Percentiles rank a stretch among this genome's conserved stretches.
phyloP scores from a whole-genome alignment of 495 filamentous ascomycete genomes.

The Neurospora sp. region DNA sequence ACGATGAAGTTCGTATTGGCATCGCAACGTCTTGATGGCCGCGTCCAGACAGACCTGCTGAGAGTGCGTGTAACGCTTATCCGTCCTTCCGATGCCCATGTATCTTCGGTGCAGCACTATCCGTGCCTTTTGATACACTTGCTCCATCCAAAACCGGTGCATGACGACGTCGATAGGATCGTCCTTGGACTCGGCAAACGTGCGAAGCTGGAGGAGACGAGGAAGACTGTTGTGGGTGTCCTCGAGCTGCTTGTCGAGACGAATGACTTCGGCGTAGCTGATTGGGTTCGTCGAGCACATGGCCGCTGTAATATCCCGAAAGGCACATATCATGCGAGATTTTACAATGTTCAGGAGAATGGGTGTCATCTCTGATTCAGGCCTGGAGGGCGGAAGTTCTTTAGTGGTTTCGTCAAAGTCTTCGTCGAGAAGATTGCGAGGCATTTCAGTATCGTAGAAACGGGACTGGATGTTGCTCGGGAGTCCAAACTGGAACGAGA shows the following conservation, averaged over 20 bases:
- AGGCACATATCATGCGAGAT: slow-evolving; percentile 13
- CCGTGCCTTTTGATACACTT: slow-evolving; percentile 22
- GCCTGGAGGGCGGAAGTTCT: slow-evolving; percentile 27
- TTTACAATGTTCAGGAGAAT: slow-evolving; percentile 18
- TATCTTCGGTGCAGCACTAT: slow-evolving; percentile 25
- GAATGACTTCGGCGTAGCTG: slow-evolving; percentile 22
- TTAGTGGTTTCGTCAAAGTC: slow-evolving; percentile 24
- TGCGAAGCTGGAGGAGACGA: slow-evolving; percentile 9
- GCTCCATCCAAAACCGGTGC: slow-evolving; percentile 23
- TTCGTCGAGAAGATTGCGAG: slow-evolving; percentile 28
- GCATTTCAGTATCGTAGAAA: slow-evolving; percentile 25
- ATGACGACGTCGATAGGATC: slow-evolving; percentile 24
- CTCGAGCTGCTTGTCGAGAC: slow-evolving; percentile 21
- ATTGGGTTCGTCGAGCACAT: slow-evolving; percentile 14
- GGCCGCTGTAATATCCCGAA: slow-evolving; percentile 14
- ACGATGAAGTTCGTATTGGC: slow-evolving; percentile 27
- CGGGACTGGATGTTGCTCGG: slow-evolving; percentile 16
- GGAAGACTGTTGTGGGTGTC: slow-evolving; percentile 17
- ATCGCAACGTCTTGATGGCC: slow-evolving; percentile 23
- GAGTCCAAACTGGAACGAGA: slow-evolving; percentile 23
- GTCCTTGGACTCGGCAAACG: slow-evolving; percentile 10
- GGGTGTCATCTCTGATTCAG: slow-evolving; percentile 23
- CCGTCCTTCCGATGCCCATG: slow-evolving; percentile 17
- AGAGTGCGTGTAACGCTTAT: slow-evolving; percentile 26
- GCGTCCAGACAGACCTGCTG: slow-evolving; percentile 24